phyloP scores from a whole-genome alignment of 768 basidiomycete genomes.

The Lyophyllum shimeji region DNA sequence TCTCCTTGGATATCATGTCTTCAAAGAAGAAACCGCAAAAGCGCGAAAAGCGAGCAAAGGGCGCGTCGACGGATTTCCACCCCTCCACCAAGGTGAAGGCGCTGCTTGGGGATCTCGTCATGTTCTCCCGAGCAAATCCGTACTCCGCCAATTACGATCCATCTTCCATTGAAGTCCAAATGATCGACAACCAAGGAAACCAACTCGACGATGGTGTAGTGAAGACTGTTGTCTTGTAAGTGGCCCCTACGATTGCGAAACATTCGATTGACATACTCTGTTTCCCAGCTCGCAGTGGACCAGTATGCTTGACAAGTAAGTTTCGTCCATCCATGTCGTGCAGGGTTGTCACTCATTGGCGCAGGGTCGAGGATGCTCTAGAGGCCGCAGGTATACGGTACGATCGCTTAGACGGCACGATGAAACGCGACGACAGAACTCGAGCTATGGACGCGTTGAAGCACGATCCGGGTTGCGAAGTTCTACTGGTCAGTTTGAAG shows the following conservation, averaged over 20 bases:
- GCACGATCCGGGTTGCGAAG: conserved; percentile 87
- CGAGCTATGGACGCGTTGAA: conserved; percentile 92
- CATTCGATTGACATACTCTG: conserved; percentile 14
- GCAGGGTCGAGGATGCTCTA: conserved; percentile 86
- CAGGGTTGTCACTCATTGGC: conserved; percentile 11
- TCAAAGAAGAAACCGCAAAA: conserved; percentile 64
- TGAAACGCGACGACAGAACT: conserved; percentile 94
- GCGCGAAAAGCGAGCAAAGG: conserved; percentile 67
- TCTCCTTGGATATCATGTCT: conserved; percentile 33
- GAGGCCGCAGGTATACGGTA: conserved; percentile 81
- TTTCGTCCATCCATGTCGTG: conserved; percentile 10
- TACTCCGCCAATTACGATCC: conserved; percentile 88
- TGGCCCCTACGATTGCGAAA: conserved; percentile 17
- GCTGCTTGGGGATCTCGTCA: conserved; percentile 75
- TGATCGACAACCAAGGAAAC: conserved; percentile 74
- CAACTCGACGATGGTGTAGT: conserved; percentile 66
- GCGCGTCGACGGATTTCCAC: conserved; percentile 50
- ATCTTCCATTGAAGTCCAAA: conserved; percentile 66
- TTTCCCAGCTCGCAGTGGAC: conserved; percentile 86
- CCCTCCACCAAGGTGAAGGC: conserved; percentile 90
- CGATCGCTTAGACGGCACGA: conserved; percentile 93
- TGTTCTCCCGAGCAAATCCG: conserved; percentile 83
- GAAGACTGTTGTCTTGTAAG: conserved; percentile 97
- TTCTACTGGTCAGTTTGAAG: conserved; percentile 92
- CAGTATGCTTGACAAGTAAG: conserved; percentile 86